A percentile compares a stretch with the other conserved stretches of the same genome.
Evolutionary conservation across 176 grass and related monocot species (phyloP).

Genomic region (Oryza glaberrima): DNA sequence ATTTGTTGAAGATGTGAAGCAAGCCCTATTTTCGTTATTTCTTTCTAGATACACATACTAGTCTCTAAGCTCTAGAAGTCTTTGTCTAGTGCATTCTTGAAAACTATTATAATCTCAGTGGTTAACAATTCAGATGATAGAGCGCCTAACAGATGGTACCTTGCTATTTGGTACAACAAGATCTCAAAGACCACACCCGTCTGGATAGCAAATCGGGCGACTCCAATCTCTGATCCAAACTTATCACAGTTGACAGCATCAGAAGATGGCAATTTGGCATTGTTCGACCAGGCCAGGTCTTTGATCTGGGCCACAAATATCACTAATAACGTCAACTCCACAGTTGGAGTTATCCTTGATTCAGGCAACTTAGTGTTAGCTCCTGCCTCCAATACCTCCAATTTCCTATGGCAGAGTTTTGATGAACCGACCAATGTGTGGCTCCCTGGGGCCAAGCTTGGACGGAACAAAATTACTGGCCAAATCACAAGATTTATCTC

Average conservation of each 20-base stretch:
- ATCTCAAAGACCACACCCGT: conserved; percentile 33
- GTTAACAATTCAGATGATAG: not conserved
- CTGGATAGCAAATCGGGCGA: conserved; percentile 52
- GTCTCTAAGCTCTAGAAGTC: no score
- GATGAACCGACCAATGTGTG: conserved; percentile 48
- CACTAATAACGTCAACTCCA: not conserved
- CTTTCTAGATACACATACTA: no score
- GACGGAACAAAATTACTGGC: conserved; percentile 25
- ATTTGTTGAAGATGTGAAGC: no score
- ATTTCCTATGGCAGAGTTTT: conserved; percentile 48
- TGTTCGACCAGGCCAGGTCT: conserved; percentile 26
- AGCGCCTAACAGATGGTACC: conserved; percentile 31
- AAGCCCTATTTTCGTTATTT: no score
- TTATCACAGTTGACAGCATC: conserved; percentile 37
- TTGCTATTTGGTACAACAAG: conserved; percentile 61
- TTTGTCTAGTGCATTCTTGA: no score
- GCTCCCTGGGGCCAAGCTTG: conserved; percentile 48
- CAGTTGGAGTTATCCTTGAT: conserved; percentile 40
- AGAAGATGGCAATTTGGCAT: conserved; percentile 44
- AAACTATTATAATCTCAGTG: not conserved
- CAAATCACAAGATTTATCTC: not conserved
- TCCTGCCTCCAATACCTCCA: conserved; percentile 5
- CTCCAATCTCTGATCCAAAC: conserved; percentile 37
- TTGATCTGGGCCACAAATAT: conserved; percentile 44
- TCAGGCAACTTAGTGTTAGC: conserved; percentile 45